A percentile compares a stretch with the other conserved stretches of the same genome.
These are phyloP conservation scores for Corniculantispora saksenae DNA, from an alignment of 2,329 filamentous ascomycete species.

Conservation along the genomic window DNA sequence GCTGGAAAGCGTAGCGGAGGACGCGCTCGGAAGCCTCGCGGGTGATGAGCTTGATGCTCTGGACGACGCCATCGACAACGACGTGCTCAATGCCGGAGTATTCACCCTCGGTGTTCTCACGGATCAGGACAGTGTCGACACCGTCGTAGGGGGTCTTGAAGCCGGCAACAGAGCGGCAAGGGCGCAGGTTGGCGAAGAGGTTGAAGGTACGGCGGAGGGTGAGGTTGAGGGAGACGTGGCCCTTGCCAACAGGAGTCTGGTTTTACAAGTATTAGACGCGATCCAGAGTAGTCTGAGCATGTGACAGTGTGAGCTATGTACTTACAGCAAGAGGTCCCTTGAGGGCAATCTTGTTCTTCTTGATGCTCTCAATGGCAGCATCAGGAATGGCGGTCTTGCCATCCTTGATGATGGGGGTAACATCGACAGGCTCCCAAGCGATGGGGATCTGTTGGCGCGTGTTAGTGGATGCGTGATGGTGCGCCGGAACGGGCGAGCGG, in stretches of 20 bases:
- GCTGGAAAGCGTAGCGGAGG: slow-evolving; percentile 96
- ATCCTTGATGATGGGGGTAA: slow-evolving; percentile 89
- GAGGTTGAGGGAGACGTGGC: slow-evolving; percentile 97
- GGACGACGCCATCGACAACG: slow-evolving; percentile 95
- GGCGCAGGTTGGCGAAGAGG: slow-evolving; percentile 98
- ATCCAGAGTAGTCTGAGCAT: background rate
- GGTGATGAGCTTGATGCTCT: slow-evolving; percentile 99
- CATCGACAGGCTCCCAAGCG: slow-evolving; percentile 96
- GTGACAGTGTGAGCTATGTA: slow-evolving; percentile 22
- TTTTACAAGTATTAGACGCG: slow-evolving; percentile 22
- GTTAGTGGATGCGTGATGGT: slow-evolving; percentile 25
- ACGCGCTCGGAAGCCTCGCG: slow-evolving; percentile 92
- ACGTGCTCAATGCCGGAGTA: slow-evolving; percentile 99
- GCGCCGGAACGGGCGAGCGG: background rate
- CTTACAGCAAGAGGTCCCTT: slow-evolving; percentile 95
- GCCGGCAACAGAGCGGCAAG: slow-evolving; percentile 93
- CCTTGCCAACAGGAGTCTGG: slow-evolving; percentile 96
- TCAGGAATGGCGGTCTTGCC: slow-evolving; percentile 95
- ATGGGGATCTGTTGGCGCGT: slow-evolving; percentile 68
- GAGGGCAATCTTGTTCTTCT: slow-evolving; percentile 93
- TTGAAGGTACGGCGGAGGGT: slow-evolving; percentile 99
- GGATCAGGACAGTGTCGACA: slow-evolving; percentile 95
- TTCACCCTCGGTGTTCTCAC: slow-evolving; percentile 99
- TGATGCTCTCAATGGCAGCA: slow-evolving; percentile 88
- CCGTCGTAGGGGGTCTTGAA: slow-evolving; percentile 99